Percentiles rank a stretch among this genome's conserved stretches.
Conservation (phyloP, 1,284 basidiomycete genomes). For the Ustilago shanxiensis region DNA sequence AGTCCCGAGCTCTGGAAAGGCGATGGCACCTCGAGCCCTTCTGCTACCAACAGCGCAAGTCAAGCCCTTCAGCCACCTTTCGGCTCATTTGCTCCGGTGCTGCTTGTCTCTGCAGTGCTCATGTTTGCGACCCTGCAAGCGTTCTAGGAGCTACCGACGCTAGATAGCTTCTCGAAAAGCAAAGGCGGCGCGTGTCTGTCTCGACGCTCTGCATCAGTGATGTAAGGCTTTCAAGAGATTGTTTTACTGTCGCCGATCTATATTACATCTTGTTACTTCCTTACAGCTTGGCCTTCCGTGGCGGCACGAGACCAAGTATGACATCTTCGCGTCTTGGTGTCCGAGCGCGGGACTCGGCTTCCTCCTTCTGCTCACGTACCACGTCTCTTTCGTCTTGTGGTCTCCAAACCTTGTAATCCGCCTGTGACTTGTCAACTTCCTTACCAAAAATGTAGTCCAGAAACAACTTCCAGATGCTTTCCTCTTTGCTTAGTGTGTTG, state of each 20-base stretch:
- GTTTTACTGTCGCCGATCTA: background rate
- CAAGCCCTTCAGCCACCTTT: background rate
- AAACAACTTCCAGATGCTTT: slow-evolving; percentile 58
- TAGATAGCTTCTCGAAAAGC: background rate
- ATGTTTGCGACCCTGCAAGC: background rate
- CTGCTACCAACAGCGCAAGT: background rate
- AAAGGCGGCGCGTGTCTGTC: background rate
- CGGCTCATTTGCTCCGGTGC: background rate
- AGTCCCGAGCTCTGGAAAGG: slow-evolving; percentile 43
- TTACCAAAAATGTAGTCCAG: slow-evolving; percentile 50
- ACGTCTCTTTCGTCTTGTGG: slow-evolving; percentile 43
- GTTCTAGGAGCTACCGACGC: background rate
- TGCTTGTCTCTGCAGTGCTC: background rate
- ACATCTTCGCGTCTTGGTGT: slow-evolving; percentile 30
- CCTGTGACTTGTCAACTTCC: slow-evolving; percentile 31
- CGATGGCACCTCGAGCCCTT: slow-evolving; percentile 3
- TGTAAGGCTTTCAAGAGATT: background rate
- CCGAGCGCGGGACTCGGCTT: slow-evolving; percentile 16
- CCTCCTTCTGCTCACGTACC: slow-evolving; percentile 30
- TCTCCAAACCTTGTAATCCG: slow-evolving; percentile 45
- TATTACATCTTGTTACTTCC: background rate
- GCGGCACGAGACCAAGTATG: slow-evolving; percentile 30
- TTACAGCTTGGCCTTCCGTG: slow-evolving; percentile 27
- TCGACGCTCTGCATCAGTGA: background rate
- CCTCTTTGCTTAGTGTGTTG: slow-evolving; percentile 47